Evolutionary conservation across 2,329 filamentous ascomycete species (phyloP).

Genomic region (Rachicladosporium sp.): DNA sequence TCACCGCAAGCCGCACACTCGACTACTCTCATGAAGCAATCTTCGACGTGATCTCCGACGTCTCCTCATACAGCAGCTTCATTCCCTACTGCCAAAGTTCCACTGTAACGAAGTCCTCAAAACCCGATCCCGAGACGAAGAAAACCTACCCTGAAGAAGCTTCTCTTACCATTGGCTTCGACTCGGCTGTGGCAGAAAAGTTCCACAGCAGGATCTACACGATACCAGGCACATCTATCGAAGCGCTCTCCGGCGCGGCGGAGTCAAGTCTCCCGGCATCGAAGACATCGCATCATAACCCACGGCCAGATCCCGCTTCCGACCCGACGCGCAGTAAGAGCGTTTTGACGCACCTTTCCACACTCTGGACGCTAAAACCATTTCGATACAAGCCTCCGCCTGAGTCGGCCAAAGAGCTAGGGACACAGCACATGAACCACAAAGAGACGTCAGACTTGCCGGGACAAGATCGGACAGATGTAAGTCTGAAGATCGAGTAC

Average conservation of each 20-base stretch:
- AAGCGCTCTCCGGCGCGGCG: conserved; percentile 57
- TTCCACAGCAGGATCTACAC: conserved; percentile 76
- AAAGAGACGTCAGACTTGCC: conserved; percentile 31
- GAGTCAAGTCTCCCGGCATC: conserved; percentile 31
- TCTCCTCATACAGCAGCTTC: conserved; percentile 72
- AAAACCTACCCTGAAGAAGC: conserved; percentile 59
- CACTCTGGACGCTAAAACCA: conserved; percentile 52
- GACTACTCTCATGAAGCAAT: conserved; percentile 60
- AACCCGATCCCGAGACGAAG: conserved; percentile 28
- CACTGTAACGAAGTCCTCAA: conserved; percentile 62
- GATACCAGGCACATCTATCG: conserved; percentile 57
- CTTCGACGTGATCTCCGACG: conserved; percentile 78
- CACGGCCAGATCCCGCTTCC: conserved; percentile 23
- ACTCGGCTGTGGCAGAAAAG: conserved; percentile 63
- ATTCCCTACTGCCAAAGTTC: conserved; percentile 81
- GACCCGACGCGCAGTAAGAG: conserved; percentile 22
- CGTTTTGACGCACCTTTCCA: conserved; percentile 57
- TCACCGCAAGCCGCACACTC: conserved; percentile 63
- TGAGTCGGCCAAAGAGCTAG: conserved; percentile 22
- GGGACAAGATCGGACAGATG: conserved; percentile 49
- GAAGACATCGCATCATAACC: conserved; percentile 31
- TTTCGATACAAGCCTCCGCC: conserved; percentile 35
- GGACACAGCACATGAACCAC: conserved; percentile 15
- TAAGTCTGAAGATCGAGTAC: conserved; percentile 66
- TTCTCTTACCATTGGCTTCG: conserved; percentile 74